phyloP scores from a whole-genome alignment of 441 rosid genomes.

The Corymbia citriodora region DNA sequence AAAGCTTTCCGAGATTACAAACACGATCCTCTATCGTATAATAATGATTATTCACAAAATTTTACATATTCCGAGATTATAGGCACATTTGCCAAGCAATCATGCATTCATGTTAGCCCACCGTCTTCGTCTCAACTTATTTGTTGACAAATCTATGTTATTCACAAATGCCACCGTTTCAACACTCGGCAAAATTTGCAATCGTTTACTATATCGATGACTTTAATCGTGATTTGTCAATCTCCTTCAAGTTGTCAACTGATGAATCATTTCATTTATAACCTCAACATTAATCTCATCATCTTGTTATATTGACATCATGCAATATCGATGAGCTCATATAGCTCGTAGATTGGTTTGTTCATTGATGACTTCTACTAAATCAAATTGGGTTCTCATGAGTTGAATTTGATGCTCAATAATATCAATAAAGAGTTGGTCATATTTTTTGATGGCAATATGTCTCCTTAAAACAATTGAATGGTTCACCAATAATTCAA shows the following conservation, averaged over 20 bases:
- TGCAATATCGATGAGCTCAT: not conserved
- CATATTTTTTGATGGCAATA: not conserved
- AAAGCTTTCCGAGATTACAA: not conserved
- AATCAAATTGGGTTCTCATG: accelerated
- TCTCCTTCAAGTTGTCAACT: not conserved
- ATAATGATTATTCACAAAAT: not conserved
- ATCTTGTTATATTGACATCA: not conserved
- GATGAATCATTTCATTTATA: not conserved
- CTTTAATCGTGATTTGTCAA: not conserved
- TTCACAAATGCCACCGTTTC: not conserved
- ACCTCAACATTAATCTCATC: not conserved
- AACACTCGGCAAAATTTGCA: not conserved
- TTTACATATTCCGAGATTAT: not conserved
- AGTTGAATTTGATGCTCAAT: not conserved
- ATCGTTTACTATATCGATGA: not conserved
- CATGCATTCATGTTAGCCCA: not conserved
- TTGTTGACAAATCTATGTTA: not conserved
- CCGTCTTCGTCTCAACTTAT: not conserved
- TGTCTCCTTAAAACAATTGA: not conserved
- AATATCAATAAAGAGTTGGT: not conserved
- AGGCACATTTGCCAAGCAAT: not conserved
- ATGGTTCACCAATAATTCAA: not conserved
- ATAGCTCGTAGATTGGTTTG: too few species aligned
- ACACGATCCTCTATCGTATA: not conserved
- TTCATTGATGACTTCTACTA: not conserved